These are phyloP conservation scores for Aegilops umbellulata DNA, from an alignment of 176 grass and related monocot genomes.

Conservation along the genomic window DNA sequence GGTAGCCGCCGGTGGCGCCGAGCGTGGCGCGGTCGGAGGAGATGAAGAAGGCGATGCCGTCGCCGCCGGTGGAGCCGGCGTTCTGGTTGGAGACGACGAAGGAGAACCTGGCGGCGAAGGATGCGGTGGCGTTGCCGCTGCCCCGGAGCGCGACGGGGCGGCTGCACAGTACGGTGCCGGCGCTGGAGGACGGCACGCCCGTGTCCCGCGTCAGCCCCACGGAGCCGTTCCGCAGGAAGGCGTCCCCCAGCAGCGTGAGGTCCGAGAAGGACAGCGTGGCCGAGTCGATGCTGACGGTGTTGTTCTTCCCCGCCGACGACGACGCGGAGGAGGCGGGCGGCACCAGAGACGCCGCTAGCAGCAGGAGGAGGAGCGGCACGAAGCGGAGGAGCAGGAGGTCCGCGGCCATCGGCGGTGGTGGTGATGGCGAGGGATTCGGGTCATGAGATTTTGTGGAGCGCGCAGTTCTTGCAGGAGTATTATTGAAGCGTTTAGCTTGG, in stretches of 20 bases:
- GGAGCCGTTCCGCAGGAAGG: conserved; percentile 72
- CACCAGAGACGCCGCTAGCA: not conserved
- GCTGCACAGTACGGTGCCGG: conserved; percentile 70
- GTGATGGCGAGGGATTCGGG: not conserved
- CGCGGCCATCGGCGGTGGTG: conserved; percentile 20
- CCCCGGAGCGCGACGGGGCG: conserved; percentile 37
- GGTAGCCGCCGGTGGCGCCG: conserved; percentile 67
- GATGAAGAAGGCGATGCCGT: conserved; percentile 87
- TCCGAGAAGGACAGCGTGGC: conserved; percentile 75
- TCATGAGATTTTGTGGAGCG: conserved; percentile 26
- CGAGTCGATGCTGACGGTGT: conserved; percentile 52
- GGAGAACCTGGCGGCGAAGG: conserved; percentile 80
- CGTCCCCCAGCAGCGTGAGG: conserved; percentile 76
- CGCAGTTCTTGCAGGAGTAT: not conserved
- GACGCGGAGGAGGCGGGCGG: not conserved
- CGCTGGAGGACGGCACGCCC: conserved; percentile 70
- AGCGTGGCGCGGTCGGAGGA: conserved; percentile 52
- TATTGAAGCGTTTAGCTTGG: not conserved
- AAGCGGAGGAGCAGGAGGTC: not conserved
- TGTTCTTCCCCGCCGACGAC: not conserved
- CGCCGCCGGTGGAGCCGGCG: conserved; percentile 50
- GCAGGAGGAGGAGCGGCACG: not conserved
- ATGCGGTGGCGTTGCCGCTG: conserved; percentile 14
- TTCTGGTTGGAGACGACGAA: conserved; percentile 65
- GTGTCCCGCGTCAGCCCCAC: conserved; percentile 80